Percentiles rank a stretch among this genome's conserved stretches.
phyloP scores from a whole-genome alignment of 176 grass and related monocot species.

The Triticum urartu region DNA sequence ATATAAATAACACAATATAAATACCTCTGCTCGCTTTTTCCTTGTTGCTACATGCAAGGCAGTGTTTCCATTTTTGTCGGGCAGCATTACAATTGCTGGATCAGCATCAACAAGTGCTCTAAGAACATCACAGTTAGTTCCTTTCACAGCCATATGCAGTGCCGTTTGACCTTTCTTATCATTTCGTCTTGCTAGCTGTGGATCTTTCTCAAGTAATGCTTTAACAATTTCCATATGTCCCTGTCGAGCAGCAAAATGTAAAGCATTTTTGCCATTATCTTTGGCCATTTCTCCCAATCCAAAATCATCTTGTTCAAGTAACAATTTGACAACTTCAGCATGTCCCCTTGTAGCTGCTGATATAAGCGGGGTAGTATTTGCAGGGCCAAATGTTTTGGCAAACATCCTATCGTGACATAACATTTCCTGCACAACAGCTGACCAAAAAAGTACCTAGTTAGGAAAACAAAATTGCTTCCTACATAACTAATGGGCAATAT shows the following conservation, averaged over 20 bases:
- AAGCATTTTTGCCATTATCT: constrained; percentile 86
- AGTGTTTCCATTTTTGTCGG: constrained; percentile 92
- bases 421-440: constrained; percentile 81
- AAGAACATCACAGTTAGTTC: constrained; percentile 85
- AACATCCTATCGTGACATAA: constrained; percentile 48
- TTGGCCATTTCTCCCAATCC: constrained; percentile 72
- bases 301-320: constrained; percentile 70
- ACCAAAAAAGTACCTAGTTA: constrained; percentile 11
- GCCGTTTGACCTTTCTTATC: constrained; percentile 96
- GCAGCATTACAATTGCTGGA: constrained; percentile 92
- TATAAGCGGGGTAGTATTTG: constrained; percentile 76
- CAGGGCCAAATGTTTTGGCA: constrained; percentile 79
- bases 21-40: constrained; percentile 87
- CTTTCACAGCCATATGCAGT: constrained; percentile 97
- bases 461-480: background rate
- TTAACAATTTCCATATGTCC: constrained; percentile 78
- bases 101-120: constrained; percentile 87
- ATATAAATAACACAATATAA: constrained; percentile 8
- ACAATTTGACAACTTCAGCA: constrained; percentile 57
- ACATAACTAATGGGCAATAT: background rate
- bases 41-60: constrained; percentile 92
- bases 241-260: constrained; percentile 90
- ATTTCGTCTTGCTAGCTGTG: constrained; percentile 77
- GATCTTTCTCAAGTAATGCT: constrained; percentile 79
- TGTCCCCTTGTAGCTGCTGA: constrained; percentile 87